Evolutionary conservation across 1,284 basidiomycete genomes (phyloP).

Genomic region (Irpex lacteus): DNA sequence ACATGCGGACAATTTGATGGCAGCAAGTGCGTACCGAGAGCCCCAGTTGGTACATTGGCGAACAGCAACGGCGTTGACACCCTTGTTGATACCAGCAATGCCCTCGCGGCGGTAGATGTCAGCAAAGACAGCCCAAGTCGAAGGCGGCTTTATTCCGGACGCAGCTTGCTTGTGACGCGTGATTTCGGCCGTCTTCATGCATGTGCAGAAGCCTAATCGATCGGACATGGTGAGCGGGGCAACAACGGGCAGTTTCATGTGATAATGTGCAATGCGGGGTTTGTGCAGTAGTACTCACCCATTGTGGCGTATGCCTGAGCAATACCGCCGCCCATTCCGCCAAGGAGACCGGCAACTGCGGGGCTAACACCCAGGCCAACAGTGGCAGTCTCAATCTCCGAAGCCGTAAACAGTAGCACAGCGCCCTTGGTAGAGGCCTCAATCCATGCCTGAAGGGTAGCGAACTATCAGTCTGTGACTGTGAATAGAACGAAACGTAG

Average conservation of each 20-base stretch:
- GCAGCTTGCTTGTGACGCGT: constrained; percentile 95
- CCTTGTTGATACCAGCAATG: constrained; percentile 97
- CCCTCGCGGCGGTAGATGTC: constrained; percentile 96
- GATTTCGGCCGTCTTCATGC: constrained; percentile 98
- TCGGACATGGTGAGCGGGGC: neutral
- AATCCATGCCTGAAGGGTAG: constrained; percentile 84
- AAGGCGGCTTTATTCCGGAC: constrained; percentile 86
- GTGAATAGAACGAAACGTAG: constrained; percentile 3
- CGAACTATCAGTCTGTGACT: constrained; percentile 12
- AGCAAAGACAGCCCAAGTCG: constrained; percentile 91
- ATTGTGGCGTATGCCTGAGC: constrained; percentile 99
- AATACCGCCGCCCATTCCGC: constrained; percentile 97
- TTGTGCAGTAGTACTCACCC: constrained; percentile 59
- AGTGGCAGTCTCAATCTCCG: constrained; percentile 84
- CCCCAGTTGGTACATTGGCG: constrained; percentile 99
- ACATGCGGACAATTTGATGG: constrained; percentile 8
- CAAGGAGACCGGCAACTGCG: constrained; percentile 84
- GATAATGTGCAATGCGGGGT: neutral
- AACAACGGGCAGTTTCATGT: neutral
- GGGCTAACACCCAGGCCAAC: constrained; percentile 72
- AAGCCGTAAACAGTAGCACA: constrained; percentile 93
- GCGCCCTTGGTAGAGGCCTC: constrained; percentile 99
- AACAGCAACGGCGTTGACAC: constrained; percentile 97
- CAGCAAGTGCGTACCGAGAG: constrained; percentile 67
- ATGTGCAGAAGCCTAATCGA: constrained; percentile 87